Conservation (phyloP, 2,329 filamentous ascomycete genomes). For the Helicocarpus griseus region DNA sequence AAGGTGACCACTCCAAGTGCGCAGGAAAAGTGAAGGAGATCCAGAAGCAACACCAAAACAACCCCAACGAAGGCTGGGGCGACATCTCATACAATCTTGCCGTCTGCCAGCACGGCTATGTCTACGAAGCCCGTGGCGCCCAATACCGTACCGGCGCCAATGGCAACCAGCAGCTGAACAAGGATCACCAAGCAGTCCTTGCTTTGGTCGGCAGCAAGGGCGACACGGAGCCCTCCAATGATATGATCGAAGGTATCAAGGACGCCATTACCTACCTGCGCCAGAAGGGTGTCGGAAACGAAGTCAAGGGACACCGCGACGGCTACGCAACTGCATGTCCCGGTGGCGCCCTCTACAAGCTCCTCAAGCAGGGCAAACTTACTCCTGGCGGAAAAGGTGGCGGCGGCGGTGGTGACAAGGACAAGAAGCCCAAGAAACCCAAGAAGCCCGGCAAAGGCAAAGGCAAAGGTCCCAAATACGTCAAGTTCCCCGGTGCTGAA, state of each 20-base stretch:
- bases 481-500: background rate
- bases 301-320: constrained; percentile 5
- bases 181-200: constrained; percentile 2
- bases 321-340: constrained; percentile 5
- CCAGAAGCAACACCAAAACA: constrained; percentile 2
- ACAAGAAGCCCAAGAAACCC: background rate
- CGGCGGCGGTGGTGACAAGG: background rate
- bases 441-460: background rate
- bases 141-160: constrained; percentile 4
- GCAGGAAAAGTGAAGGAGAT: background rate
- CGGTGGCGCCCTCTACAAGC: constrained; percentile 3
- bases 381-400: background rate
- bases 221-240: background rate
- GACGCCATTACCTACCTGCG: constrained; percentile 6
- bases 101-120: constrained; percentile 8
- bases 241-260: constrained; percentile 4
- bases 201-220: background rate
- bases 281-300: background rate
- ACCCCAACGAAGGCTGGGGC: background rate
- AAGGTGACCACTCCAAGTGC: constrained; percentile 1
- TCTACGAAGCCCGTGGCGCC: constrained; percentile 3
- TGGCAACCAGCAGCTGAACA: background rate
- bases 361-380: constrained; percentile 5
- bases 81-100: constrained; percentile 7
- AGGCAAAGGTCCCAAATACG: background rate